Evolutionary conservation across 2,329 filamentous ascomycete species (phyloP).

Genomic region (Boeremia lycopersici): DNA sequence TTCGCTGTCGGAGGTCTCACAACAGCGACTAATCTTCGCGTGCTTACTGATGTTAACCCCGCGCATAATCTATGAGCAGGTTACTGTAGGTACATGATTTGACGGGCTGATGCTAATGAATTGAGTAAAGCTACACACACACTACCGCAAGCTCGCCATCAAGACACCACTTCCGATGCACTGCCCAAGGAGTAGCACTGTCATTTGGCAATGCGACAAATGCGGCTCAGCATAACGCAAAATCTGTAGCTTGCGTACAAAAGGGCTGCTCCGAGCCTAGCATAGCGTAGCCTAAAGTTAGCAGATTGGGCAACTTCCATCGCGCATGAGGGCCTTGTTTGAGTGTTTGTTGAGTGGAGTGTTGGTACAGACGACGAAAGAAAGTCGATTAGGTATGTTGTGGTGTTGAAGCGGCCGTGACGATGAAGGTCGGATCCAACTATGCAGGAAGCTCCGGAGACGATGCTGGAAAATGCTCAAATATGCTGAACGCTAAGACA

Average conservation of each 20-base stretch:
- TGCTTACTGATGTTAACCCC: neutral
- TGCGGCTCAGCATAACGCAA: neutral
- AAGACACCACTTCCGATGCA: neutral
- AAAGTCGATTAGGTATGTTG: conserved; percentile 3
- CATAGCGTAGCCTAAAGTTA: neutral
- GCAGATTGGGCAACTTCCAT: conserved; percentile 1
- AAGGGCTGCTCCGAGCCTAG: neutral
- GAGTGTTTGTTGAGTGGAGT: conserved; percentile 14
- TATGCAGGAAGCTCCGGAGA: conserved; percentile 6
- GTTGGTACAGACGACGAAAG: neutral
- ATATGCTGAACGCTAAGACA: conserved; percentile 16
- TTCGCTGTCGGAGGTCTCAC: neutral
- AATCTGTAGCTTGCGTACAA: neutral
- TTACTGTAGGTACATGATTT: neutral
- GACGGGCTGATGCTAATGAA: neutral
- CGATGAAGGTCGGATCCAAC: neutral
- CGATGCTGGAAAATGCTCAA: conserved; percentile 11
- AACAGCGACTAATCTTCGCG: neutral
- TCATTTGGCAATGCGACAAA: neutral
- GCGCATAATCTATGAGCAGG: neutral
- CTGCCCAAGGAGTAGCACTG: neutral
- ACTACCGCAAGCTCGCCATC: conserved; percentile 3
- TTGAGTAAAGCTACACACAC: conserved; percentile 6
- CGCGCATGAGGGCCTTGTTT: neutral
- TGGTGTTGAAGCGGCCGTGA: neutral